A percentile compares a stretch with the other conserved stretches of the same genome.
Evolutionary conservation across 2,329 filamentous ascomycete genomes (phyloP).

Genomic region (Alternaria gaisen): DNA sequence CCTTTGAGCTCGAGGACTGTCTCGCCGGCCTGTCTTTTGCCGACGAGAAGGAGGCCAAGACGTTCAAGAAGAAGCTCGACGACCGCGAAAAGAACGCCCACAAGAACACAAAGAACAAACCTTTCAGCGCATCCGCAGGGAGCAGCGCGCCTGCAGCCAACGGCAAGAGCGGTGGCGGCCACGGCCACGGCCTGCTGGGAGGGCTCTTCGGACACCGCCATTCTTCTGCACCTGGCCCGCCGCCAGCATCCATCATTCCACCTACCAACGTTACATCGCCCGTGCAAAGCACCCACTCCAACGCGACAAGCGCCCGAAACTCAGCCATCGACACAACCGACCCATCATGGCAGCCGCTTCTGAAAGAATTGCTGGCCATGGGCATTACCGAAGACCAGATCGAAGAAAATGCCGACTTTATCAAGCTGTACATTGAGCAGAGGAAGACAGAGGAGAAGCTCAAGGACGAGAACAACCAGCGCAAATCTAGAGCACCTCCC

Average conservation of each 20-base stretch:
- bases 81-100: slow-evolving; percentile 95
- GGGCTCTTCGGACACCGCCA: slow-evolving; percentile 62
- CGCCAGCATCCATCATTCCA: slow-evolving; percentile 61
- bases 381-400: slow-evolving; percentile 75
- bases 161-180: slow-evolving; percentile 40
- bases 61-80: slow-evolving; percentile 97
- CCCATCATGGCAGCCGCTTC: slow-evolving; percentile 67
- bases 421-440: slow-evolving; percentile 72
- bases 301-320: slow-evolving; percentile 46
- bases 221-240: slow-evolving; percentile 52
- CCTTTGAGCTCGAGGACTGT: slow-evolving; percentile 94
- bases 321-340: slow-evolving; percentile 68
- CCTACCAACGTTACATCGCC: slow-evolving; percentile 52
- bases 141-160: slow-evolving; percentile 35
- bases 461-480: slow-evolving; percentile 58
- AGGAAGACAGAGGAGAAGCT: slow-evolving; percentile 63
- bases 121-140: slow-evolving; percentile 64
- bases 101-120: slow-evolving; percentile 81
- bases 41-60: slow-evolving; percentile 96
- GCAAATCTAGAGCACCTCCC: slow-evolving; percentile 66
- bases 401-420: slow-evolving; percentile 72
- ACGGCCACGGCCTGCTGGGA: slow-evolving; percentile 60
- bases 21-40: slow-evolving; percentile 89
- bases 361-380: slow-evolving; percentile 69
- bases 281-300: slow-evolving; percentile 45